phyloP scores from a whole-genome alignment of 2,329 filamentous ascomycete species.

The Penicillium sp. region DNA sequence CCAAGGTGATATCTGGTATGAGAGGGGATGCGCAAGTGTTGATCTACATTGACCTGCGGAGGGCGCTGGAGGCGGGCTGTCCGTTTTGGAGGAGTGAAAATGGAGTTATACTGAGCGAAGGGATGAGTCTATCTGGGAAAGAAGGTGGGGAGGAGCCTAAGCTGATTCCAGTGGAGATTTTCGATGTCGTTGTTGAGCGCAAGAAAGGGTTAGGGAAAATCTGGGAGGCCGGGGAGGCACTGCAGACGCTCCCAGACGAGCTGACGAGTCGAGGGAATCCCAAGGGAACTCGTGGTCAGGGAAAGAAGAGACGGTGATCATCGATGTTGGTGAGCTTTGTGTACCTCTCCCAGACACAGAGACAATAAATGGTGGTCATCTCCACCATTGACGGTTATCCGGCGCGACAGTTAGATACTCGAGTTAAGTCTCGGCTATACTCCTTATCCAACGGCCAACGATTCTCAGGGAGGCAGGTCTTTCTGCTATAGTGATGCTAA shows the following conservation, averaged over 20 bases:
- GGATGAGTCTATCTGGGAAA: constrained; percentile 56
- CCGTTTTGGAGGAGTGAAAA: constrained; percentile 82
- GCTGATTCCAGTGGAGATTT: constrained; percentile 69
- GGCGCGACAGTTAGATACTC: background rate
- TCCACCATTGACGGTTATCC: background rate
- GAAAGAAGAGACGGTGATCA: constrained; percentile 4
- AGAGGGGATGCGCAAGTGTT: constrained; percentile 75
- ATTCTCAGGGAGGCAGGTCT: no score
- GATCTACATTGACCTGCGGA: constrained; percentile 74
- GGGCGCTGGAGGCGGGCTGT: constrained; percentile 65
- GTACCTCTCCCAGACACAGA: background rate
- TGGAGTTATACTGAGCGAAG: constrained; percentile 69
- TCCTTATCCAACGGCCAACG: no score
- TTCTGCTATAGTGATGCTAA: no score
- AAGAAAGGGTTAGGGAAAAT: constrained; percentile 72
- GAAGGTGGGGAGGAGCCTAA: constrained; percentile 47
- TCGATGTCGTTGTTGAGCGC: constrained; percentile 75
- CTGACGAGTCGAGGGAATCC: constrained; percentile 46
- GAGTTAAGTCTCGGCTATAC: background rate
- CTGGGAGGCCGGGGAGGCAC: constrained; percentile 61
- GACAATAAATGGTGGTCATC: background rate
- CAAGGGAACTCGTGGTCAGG: constrained; percentile 28
- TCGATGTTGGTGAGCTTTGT: background rate
- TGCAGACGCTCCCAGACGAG: constrained; percentile 53
- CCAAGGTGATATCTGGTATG: constrained; percentile 76